Conservation (phyloP, 345 rosid species). For the Microcos paniculata region DNA sequence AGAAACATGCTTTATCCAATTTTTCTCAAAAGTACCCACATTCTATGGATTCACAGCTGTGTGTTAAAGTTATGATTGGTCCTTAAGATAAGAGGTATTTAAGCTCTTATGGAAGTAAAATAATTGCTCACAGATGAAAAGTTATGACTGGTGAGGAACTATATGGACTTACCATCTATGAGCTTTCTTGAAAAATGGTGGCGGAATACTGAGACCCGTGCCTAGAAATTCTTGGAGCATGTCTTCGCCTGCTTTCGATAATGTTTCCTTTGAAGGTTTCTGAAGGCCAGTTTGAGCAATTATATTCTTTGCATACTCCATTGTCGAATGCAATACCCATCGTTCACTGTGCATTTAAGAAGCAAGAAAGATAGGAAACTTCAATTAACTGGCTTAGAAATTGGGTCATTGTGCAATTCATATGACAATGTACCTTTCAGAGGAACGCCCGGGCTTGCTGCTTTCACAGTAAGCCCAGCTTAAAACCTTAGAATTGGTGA, state of each 20-base stretch:
- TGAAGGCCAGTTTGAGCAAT: constrained; percentile 60
- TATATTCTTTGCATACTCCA: constrained; percentile 52
- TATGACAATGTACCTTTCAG: constrained; percentile 38
- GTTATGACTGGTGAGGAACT: background rate
- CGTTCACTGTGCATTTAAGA: constrained; percentile 48
- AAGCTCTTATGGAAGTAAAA: background rate
- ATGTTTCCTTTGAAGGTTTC: constrained; percentile 57
- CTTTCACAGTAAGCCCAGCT: constrained; percentile 80
- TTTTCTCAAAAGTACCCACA: background rate
- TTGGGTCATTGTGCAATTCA: background rate
- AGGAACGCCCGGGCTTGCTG: constrained; percentile 73
- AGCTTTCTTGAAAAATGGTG: constrained; percentile 77
- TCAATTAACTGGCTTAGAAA: background rate
- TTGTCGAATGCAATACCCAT: constrained; percentile 82
- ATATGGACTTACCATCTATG: constrained; percentile 65
- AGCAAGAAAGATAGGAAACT: background rate
- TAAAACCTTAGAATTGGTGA: constrained; percentile 60
- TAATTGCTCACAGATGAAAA: background rate
- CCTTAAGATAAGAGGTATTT: too few relatives aligned
- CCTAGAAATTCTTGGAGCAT: constrained; percentile 63
- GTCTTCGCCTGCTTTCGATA: constrained; percentile 57
- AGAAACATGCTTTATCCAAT: background rate
- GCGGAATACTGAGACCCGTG: constrained; percentile 49
- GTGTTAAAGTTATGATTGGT: too few relatives aligned
- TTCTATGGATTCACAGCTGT: too few relatives aligned